Evolutionary conservation across 2,329 filamentous ascomycete genomes (phyloP), one percentile per base, ranked within the genome.

Genomic region (Monilinia polystroma): DNA sequence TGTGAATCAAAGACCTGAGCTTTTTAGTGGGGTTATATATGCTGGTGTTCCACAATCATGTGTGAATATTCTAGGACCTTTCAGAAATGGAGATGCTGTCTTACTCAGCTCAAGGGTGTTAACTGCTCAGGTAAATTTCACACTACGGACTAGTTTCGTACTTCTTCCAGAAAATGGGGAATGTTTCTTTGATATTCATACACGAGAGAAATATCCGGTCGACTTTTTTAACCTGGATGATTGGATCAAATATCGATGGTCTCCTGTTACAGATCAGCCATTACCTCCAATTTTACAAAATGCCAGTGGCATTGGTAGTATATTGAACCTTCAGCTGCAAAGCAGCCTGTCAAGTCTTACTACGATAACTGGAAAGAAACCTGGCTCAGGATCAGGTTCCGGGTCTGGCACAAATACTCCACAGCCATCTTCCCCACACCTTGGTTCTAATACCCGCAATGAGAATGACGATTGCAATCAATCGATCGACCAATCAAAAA

Each of bases 41-140:
- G 93, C 91, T 1, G 94, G 93, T 11, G 87, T 90, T 1, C 93
- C 93, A 0, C 89, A 94, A 71, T 86, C 90, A 64, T 97, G 93
- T 75, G 87, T 97, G 76, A 97, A 97, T 76, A 95, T 97, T 63
- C 83, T 97, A 4, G 94, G 94, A 0, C 93, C 93, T 0, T 78
- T 98, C 16, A 88, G 93, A 47, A 94, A 96, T 73, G 93, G 93
- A n/a, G 93, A 98, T 75, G 91, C 93, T 23, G 93, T 97, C 0
- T 83, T 97, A 0, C 83, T 97, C 68, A 96, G 93, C 73, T 93
- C 93, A 69, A 91, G 92, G 71, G 90, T 97, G 0, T 83, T 98
- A 20, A 97, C 93, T 0, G 93, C 94, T 0, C 91, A 95, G 75
- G 93, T 97, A 72, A 96, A 96, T 78, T 97, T 98, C 74, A 93